A percentile compares a stretch with the other conserved stretches of the same genome.
Conservation (phyloP, 495 filamentous ascomycete species). For the Hypoxylon lienhwacheense region DNA sequence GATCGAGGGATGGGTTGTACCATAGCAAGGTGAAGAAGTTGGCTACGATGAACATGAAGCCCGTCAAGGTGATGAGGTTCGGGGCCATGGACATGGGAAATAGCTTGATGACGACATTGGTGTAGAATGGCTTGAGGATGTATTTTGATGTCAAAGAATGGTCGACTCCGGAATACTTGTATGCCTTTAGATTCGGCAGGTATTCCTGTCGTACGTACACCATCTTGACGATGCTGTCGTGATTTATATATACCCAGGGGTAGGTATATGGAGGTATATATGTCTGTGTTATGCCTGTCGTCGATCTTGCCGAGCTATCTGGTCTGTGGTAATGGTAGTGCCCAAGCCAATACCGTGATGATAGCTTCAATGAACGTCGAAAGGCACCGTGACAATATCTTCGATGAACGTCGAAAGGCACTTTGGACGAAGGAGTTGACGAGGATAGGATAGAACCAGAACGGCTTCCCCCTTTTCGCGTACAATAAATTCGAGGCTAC, state of each 20-base stretch:
- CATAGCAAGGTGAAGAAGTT: conserved; percentile 93
- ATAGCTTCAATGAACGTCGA: too few species aligned
- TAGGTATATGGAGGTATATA: too few species aligned
- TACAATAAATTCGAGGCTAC: too few species aligned
- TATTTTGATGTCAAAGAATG: conserved; percentile 86
- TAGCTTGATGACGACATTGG: conserved; percentile 84
- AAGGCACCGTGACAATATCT: too few species aligned
- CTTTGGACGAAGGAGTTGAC: too few species aligned
- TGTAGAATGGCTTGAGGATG: conserved; percentile 97
- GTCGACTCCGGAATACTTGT: conserved; percentile 91
- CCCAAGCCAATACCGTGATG: too few species aligned
- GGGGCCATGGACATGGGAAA: conserved; percentile 96
- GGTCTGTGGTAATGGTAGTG: not conserved
- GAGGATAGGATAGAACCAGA: not conserved
- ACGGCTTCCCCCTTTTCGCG: conserved; percentile 4
- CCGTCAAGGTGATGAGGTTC: conserved; percentile 81
- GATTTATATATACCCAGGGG: not conserved
- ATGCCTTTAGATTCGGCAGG: conserved; percentile 82
- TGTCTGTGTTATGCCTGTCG: too few species aligned
- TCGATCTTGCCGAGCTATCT: not conserved
- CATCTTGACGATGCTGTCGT: conserved; percentile 44
- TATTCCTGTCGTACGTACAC: conserved; percentile 91
- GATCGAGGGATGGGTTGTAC: conserved; percentile 93
- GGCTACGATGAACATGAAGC: conserved; percentile 86
- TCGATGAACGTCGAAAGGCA: too few species aligned